These are phyloP conservation scores for Pythium volutum DNA, from an alignment of 352 stramenopile genomes.

Conservation along the genomic window DNA sequence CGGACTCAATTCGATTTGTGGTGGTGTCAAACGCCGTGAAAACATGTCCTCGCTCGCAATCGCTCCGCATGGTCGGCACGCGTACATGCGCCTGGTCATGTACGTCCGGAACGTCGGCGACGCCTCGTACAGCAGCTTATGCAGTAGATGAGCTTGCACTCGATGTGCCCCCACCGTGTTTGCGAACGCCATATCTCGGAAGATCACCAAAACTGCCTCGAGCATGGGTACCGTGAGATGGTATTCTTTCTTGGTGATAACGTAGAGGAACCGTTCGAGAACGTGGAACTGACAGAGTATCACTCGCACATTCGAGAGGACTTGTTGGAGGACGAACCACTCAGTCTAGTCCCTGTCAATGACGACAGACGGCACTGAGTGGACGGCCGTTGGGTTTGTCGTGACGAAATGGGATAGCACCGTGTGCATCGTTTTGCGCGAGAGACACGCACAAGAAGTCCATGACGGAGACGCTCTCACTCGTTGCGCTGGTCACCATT, in stretches of 20 bases:
- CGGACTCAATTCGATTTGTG: background rate
- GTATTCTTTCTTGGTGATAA: background rate
- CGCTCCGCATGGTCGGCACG: background rate
- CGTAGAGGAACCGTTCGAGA: background rate
- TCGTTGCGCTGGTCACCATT: no score
- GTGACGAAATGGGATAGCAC: no score
- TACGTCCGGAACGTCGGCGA: background rate
- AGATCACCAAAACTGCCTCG: background rate
- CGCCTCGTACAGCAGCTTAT: background rate
- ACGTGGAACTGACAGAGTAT: background rate
- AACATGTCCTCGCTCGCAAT: background rate
- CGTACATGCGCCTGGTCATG: background rate
- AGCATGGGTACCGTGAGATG: background rate
- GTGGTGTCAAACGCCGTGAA: slow-evolving; percentile 3
- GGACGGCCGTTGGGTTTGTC: no score
- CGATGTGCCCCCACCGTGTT: background rate
- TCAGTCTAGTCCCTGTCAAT: background rate
- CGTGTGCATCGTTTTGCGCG: no score
- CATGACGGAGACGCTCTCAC: no score
- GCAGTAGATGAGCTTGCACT: background rate
- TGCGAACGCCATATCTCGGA: background rate
- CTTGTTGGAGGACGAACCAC: background rate
- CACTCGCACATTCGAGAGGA: background rate
- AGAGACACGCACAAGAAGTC: no score
- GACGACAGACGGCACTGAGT: background rate